A percentile compares a stretch with the other conserved stretches of the same genome.
These are phyloP conservation scores for Xylaria sp. DNA, from an alignment of 2,329 filamentous ascomycete species.

Conservation along the genomic window DNA sequence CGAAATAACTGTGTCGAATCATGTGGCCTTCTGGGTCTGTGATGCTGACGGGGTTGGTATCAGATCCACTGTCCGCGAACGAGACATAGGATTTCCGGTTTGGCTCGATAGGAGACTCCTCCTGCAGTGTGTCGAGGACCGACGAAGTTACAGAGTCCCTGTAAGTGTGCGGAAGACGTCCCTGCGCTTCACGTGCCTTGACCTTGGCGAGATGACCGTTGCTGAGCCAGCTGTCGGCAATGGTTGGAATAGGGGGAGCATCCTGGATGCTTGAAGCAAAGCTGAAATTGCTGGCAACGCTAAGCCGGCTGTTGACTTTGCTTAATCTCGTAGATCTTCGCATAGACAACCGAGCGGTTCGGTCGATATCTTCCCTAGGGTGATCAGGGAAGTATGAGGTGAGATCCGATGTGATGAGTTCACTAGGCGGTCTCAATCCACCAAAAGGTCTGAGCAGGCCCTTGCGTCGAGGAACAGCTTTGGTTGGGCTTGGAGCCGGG, in stretches of 20 bases:
- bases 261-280: conserved; percentile 92
- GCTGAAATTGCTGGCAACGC: conserved; percentile 92
- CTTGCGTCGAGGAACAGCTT: conserved; percentile 59
- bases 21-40: conserved; percentile 79
- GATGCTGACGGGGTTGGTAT: conserved; percentile 74
- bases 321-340: conserved; percentile 90
- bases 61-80: conserved; percentile 78
- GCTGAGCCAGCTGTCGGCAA: conserved; percentile 91
- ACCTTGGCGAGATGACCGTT: conserved; percentile 64
- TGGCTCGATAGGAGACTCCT: conserved; percentile 86
- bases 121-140: conserved; percentile 87
- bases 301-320: conserved; percentile 90
- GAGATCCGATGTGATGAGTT: conserved; percentile 95
- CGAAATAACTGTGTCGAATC: conserved; percentile 81
- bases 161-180: conserved; percentile 69
- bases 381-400: conserved; percentile 98
- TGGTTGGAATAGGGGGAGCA: conserved; percentile 93
- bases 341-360: conserved; percentile 92
- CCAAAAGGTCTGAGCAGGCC: conserved; percentile 82
- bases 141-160: conserved; percentile 91
- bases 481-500: conserved; percentile 59
- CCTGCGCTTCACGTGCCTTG: conserved; percentile 56
- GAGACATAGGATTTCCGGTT: conserved; percentile 97
- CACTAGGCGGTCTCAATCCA: conserved; percentile 90
- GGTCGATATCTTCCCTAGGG: conserved; percentile 91